Base-by-base conservation (phyloP, 73 alveolate species). In the Paramecium biaurelia region DNA sequence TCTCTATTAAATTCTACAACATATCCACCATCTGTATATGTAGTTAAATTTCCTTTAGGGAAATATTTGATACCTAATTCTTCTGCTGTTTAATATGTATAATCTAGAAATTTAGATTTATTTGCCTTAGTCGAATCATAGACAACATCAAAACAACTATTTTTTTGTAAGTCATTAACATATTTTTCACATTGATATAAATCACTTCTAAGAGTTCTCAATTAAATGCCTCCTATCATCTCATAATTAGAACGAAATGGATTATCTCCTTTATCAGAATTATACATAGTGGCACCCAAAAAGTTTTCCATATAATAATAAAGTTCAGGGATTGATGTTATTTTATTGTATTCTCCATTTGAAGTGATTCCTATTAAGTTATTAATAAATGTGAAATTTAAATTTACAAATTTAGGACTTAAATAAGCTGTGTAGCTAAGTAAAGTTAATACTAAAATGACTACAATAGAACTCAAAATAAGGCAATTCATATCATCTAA, bases 401-500 rank as follows among this genome's bases (percentile, higher is more conserved):
- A 12, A 37, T 74, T 37, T 12, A 41, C 87, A 37, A 37, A 37
- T 34, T 41, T 2, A 11, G 87, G 59, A 74, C 87, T 74, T 21
- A 74, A 37, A 32, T 63, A 63, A 14, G 84, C 84, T 63, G 84
- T 38, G 18, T 72, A 72, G 20, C 86, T 72, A 72, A 72, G 57
- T 34, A 72, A 72, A 72, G 86, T 72, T 72, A 72, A 34, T 34
- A 38, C 38, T 38, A 72, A 38, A 14, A 43, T 79, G n/a, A 79
- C 76, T 18, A 26, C 26, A 12, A 79, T 42, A 5, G 56, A 32
- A 43, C 90, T 79, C 20, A 79, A 23, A 45, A 79, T 79, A 1
- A 79, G 32, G 14, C 90, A 79, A 79, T 79, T 79, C 90, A 79
- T 41, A 24, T 79, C 90, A 79, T 79, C 90, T 79, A 79, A 43